Conservation (phyloP, 2,329 filamentous ascomycete species). For the Grosmannia serpens region DNA sequence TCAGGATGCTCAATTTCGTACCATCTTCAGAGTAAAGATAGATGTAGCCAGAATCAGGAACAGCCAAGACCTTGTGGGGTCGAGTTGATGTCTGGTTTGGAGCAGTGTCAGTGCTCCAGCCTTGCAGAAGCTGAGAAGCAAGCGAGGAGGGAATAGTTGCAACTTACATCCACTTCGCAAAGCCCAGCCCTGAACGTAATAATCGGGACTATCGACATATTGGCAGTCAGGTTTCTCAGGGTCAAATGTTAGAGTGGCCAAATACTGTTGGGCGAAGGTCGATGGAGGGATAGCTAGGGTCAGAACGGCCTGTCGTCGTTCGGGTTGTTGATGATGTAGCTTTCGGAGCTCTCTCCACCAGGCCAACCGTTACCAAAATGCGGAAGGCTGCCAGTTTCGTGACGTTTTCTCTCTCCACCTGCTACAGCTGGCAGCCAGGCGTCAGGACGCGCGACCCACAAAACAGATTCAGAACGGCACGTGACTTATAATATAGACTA, state of each 20-base stretch:
- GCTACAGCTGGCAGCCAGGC: slow-evolving; percentile 5
- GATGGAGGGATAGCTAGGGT: not conserved
- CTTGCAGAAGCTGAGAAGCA: not conserved
- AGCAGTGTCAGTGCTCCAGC: not conserved
- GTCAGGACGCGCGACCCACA: not conserved
- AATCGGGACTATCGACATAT: slow-evolving; percentile 73
- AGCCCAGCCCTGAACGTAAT: slow-evolving; percentile 95
- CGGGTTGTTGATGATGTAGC: slow-evolving; percentile 1
- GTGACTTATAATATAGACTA: not conserved
- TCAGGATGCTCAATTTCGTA: slow-evolving; percentile 11
- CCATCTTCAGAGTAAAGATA: slow-evolving; percentile 91
- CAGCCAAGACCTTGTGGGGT: slow-evolving; percentile 62
- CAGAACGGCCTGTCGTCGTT: not conserved
- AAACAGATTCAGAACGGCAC: not conserved
- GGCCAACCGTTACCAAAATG: not conserved
- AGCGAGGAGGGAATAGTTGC: slow-evolving; percentile 4
- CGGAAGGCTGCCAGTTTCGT: slow-evolving; percentile 11
- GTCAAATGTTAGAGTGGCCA: not conserved
- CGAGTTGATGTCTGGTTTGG: slow-evolving; percentile 2
- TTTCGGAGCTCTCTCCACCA: slow-evolving; percentile 5
- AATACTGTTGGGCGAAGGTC: not conserved
- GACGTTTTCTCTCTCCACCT: slow-evolving; percentile 7
- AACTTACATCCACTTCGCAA: slow-evolving; percentile 71
- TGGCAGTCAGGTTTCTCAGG: not conserved
- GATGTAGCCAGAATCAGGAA: slow-evolving; percentile 68